Evolutionary conservation across 257 asterid genomes (phyloP).

Genomic region (Lithospermum erythrorhizon): DNA sequence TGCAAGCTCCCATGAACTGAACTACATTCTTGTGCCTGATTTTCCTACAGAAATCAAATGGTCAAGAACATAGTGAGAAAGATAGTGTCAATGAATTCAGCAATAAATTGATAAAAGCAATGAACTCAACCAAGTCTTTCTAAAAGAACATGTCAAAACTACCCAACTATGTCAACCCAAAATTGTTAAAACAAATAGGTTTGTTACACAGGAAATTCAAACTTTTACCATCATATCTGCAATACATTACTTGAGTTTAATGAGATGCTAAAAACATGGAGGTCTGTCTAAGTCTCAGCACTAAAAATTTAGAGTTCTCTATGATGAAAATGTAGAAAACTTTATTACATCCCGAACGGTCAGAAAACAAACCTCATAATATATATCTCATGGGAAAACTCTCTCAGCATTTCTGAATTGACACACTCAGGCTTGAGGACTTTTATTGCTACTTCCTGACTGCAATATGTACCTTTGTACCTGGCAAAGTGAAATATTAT

Average conservation of each 20-base stretch:
- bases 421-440: conserved; percentile 33
- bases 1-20: conserved; percentile 44
- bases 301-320: too few relatives aligned
- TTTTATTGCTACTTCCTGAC: conserved; percentile 47
- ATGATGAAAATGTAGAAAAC: too few relatives aligned
- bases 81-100: not conserved
- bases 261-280: too few relatives aligned
- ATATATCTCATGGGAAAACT: conserved; percentile 39
- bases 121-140: not conserved
- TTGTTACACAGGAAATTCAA: not conserved
- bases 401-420: conserved; percentile 32
- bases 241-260: too few relatives aligned
- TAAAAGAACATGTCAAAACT: not conserved
- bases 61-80: not conserved
- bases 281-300: too few relatives aligned
- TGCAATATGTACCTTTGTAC: conserved; percentile 39
- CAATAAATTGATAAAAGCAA: not conserved
- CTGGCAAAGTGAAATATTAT: conserved; percentile 15
- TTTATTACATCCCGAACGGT: not conserved
- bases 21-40: conserved; percentile 45
- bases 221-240: not conserved
- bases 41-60: conserved; percentile 21
- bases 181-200: not conserved
- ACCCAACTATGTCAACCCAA: not conserved
- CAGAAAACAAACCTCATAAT: conserved; percentile 31